These are phyloP conservation scores for Cadophora sp. DNA, from an alignment of 2,329 filamentous ascomycete genomes.

Conservation along the genomic window DNA sequence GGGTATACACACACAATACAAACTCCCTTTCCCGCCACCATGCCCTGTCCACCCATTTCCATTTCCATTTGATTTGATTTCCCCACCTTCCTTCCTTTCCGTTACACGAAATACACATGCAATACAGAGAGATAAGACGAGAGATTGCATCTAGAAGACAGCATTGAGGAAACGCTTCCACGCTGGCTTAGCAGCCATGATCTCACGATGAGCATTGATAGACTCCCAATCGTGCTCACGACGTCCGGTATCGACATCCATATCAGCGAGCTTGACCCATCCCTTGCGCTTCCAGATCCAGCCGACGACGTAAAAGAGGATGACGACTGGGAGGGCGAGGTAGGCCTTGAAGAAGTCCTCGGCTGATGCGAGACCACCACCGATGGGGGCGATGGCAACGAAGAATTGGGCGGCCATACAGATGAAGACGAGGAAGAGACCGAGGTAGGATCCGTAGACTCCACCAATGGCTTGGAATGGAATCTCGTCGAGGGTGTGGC, in stretches of 20 bases:
- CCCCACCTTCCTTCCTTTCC: background rate
- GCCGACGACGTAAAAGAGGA: constrained; percentile 49
- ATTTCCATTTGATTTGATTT: background rate
- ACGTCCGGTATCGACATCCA: constrained; percentile 25
- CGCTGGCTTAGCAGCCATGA: background rate
- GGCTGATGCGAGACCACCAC: constrained; percentile 45
- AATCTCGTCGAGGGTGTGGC: constrained; percentile 65
- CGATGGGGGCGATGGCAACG: constrained; percentile 54
- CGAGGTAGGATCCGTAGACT: constrained; percentile 64
- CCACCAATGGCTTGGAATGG: constrained; percentile 65
- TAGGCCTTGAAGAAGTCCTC: constrained; percentile 63
- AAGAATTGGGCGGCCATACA: constrained; percentile 44
- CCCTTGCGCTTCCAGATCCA: constrained; percentile 57
- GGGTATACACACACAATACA: constrained; percentile 4
- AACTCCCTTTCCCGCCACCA: background rate
- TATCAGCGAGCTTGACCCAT: constrained; percentile 27
- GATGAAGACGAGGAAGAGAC: constrained; percentile 60
- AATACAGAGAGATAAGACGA: no score
- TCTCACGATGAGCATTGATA: constrained; percentile 1
- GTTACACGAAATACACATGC: background rate
- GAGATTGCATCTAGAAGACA: constrained; percentile 9
- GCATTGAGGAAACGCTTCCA: constrained; percentile 6
- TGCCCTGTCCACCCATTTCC: background rate
- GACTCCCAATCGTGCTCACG: constrained; percentile 11
- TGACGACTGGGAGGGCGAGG: constrained; percentile 54